These are phyloP conservation scores for Sporisorium sorghi DNA, from an alignment of 1,284 basidiomycete species.

Conservation along the genomic window DNA sequence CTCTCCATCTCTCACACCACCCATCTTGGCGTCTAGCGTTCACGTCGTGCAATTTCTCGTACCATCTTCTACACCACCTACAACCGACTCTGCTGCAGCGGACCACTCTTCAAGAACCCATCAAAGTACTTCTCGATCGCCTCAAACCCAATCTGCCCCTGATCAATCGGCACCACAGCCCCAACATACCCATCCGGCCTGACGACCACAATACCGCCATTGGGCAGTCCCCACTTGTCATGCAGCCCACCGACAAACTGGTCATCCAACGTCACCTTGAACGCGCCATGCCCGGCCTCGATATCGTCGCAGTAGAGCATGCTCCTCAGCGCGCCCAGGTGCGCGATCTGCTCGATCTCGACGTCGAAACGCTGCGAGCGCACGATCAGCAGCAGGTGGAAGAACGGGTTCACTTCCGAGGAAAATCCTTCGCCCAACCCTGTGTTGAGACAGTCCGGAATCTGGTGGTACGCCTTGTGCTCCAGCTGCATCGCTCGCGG, in stretches of 20 bases:
- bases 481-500: conserved; percentile 38
- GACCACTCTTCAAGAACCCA: conserved; percentile 48
- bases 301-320: conserved; percentile 72
- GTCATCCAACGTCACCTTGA: conserved; percentile 66
- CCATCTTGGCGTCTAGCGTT: no score
- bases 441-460: conserved; percentile 53
- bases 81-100: conserved; percentile 14
- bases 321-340: conserved; percentile 69
- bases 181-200: conserved; percentile 82
- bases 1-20: no score
- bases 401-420: conserved; percentile 67
- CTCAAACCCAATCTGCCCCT: conserved; percentile 70
- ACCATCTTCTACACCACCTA: conserved; percentile 10
- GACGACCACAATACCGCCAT: conserved; percentile 77
- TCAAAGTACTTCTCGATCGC: conserved; percentile 74
- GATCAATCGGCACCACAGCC: conserved; percentile 73
- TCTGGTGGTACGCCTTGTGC: conserved; percentile 48
- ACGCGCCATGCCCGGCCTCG: conserved; percentile 70
- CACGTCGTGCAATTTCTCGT: no score
- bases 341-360: conserved; percentile 63
- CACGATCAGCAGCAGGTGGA: conserved; percentile 66
- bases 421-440: conserved; percentile 57
- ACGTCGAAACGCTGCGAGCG: conserved; percentile 61
- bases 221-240: conserved; percentile 73
- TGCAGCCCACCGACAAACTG: conserved; percentile 70